Conservation (phyloP, 148 eudicot genomes). For the Linanthus parryae region DNA sequence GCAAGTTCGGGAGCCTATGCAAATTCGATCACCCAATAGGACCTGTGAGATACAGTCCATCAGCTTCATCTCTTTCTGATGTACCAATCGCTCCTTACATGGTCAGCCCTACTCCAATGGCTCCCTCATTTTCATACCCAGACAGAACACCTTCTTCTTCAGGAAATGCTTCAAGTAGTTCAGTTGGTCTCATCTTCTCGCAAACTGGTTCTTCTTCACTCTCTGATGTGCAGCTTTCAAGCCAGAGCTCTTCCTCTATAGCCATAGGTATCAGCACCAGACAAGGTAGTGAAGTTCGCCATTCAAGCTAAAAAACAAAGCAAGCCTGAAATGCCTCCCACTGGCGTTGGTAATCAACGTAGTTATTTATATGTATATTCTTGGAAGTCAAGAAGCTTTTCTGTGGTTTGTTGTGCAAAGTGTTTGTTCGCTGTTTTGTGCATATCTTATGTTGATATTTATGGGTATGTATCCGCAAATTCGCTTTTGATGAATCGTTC, state of each 20-base stretch:
- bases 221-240: slow-evolving; percentile 24
- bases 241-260: slow-evolving; percentile 22
- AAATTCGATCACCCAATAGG: slow-evolving; percentile 87
- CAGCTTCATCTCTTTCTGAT: slow-evolving; percentile 60
- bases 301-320: slow-evolving; percentile 19
- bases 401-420: slow-evolving; percentile 8
- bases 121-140: slow-evolving; percentile 31
- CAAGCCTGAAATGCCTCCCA: slow-evolving; percentile 11
- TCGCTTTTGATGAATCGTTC: too few relatives aligned
- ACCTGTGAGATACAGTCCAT: slow-evolving; percentile 50
- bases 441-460: too few relatives aligned
- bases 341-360: slow-evolving; percentile 5
- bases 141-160: slow-evolving; percentile 29
- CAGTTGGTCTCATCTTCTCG: slow-evolving; percentile 34
- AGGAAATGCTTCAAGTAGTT: slow-evolving; percentile 25
- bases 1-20: slow-evolving; percentile 82
- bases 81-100: slow-evolving; percentile 53
- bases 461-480: too few relatives aligned
- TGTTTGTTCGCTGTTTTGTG: too few relatives aligned
- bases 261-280: slow-evolving; percentile 15
- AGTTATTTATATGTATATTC: slow-evolving; percentile 1
- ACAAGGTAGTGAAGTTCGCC: slow-evolving; percentile 28
- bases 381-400: slow-evolving; percentile 11
- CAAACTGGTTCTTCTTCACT: slow-evolving; percentile 25
- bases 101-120: slow-evolving; percentile 27